Evolutionary conservation across 2,329 filamentous ascomycete genomes (phyloP).

Genomic region (Sporothrix luriei): DNA sequence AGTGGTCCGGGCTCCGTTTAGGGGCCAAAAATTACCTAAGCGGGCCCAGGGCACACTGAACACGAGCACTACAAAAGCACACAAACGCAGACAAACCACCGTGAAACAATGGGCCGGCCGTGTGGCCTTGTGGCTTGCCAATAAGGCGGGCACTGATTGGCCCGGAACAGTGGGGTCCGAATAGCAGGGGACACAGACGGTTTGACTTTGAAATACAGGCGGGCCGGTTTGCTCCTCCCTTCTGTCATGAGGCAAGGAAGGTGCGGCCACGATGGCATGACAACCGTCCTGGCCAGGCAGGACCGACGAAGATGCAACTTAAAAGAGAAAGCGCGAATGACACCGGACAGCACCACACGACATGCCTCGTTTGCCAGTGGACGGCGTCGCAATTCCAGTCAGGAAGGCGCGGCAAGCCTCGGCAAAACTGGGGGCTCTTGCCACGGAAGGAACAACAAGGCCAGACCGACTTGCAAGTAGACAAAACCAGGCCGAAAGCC

Average conservation of each 20-base stretch:
- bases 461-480: neutral
- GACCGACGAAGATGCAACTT: neutral
- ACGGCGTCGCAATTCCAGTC: constrained; percentile 8
- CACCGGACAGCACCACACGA: neutral
- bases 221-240: constrained; percentile 24
- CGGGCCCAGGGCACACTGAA: constrained; percentile 18
- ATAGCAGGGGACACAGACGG: constrained; percentile 18
- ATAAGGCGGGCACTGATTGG: constrained; percentile 21
- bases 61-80: constrained; percentile 1
- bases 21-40: constrained; percentile 32
- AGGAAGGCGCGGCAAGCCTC: constrained; percentile 26
- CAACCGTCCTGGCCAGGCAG: neutral
- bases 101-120: neutral
- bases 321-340: neutral
- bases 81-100: constrained; percentile 14
- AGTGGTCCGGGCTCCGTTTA: constrained; percentile 1
- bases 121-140: constrained; percentile 10
- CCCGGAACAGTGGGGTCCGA: constrained; percentile 12
- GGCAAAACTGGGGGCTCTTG: constrained; percentile 20
- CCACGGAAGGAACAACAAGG: constrained; percentile 1
- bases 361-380: neutral
- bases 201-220: constrained; percentile 12
- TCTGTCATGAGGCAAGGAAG: constrained; percentile 1
- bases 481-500: neutral
- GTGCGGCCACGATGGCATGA: neutral